A percentile compares a stretch with the other conserved stretches of the same genome.
These are phyloP conservation scores for Phytopythium mirpurense DNA, from an alignment of 352 stramenopile genomes.

Conservation along the genomic window DNA sequence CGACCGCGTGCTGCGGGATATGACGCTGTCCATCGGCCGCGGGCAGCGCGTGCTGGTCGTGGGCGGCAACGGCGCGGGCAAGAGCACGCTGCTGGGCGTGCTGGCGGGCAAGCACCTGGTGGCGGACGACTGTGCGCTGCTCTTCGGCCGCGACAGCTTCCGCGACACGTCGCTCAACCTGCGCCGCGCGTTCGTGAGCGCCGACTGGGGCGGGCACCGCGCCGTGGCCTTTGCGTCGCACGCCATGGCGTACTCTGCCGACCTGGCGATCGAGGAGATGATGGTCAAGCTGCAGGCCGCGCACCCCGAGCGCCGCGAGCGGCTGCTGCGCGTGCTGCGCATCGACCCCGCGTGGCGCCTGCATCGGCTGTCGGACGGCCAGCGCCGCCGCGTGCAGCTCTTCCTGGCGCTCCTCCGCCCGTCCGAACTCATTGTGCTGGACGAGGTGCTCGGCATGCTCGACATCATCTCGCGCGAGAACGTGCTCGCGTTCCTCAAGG, in stretches of 20 bases:
- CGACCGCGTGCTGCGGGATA: constrained; percentile 81
- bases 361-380: constrained; percentile 77
- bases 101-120: constrained; percentile 94
- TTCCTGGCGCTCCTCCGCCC: constrained; percentile 94
- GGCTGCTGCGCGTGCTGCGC: constrained; percentile 93
- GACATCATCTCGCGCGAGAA: constrained; percentile 95
- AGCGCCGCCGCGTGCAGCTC: constrained; percentile 92
- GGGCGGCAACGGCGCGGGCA: constrained; percentile 94
- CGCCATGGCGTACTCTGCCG: constrained; percentile 85
- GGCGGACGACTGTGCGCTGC: constrained; percentile 69
- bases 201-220: constrained; percentile 92
- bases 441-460: constrained; percentile 97
- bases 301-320: constrained; percentile 91
- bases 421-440: constrained; percentile 96
- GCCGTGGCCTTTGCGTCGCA: constrained; percentile 93
- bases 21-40: constrained; percentile 75
- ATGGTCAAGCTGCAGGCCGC: constrained; percentile 94
- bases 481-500: constrained; percentile 91
- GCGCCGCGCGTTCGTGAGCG: constrained; percentile 92
- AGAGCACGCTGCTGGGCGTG: constrained; percentile 93
- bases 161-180: constrained; percentile 94
- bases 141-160: constrained; percentile 93
- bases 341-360: constrained; percentile 93
- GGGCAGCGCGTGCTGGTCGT: constrained; percentile 92
- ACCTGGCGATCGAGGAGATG: constrained; percentile 96